Base-by-base conservation (phyloP, 257 asterid genomes). In the Striga asiatica region DNA sequence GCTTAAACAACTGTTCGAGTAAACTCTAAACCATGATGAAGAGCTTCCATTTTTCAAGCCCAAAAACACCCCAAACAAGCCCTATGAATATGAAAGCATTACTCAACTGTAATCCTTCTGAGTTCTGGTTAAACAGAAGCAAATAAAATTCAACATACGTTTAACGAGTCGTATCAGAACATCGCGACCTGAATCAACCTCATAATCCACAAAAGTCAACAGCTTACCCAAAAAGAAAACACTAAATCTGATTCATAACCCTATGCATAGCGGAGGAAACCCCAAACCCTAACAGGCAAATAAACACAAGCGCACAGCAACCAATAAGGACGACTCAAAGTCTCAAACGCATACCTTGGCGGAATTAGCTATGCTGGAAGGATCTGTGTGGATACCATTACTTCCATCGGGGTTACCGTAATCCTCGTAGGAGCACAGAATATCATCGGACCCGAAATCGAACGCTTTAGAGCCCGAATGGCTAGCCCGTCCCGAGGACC, bases 401-500 rank as follows among this genome's bases (percentile, higher is more conserved):
- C 66, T 63, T 2, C 60, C 80, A 43, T 81, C 98, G 64, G 70
- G 89, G 63, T 72, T 69, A 27, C 64, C 85, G 64, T 64, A 81
- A 70, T 87, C 94, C 65, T 84, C 92, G 58, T 84, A 83, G 1
- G 95, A 81, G 65, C 89, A 80, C 31, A 91, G 83, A 43, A 87
- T 77, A 73, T 91, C 95, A 68, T 91, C 96, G 1, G 94, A 69
- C 4, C 56, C 98, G 52, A 91, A 84, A 66, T 73, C 93, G 72
- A 78, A 91, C 7, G 78, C 78, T 58, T 85, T 85, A 3, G 85
- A 68, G 35, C 76, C 81, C 62, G 78, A 63, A 57, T 62, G 70
- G 65, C 56, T 70, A 10, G 68, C 70, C 60, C 84, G 81, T 11
- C 88, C 88, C 50, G 83, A 38, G 1, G 93, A 71, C 59, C 95